Conservation (phyloP, 768 basidiomycete species). For the Collybia mongolica region DNA sequence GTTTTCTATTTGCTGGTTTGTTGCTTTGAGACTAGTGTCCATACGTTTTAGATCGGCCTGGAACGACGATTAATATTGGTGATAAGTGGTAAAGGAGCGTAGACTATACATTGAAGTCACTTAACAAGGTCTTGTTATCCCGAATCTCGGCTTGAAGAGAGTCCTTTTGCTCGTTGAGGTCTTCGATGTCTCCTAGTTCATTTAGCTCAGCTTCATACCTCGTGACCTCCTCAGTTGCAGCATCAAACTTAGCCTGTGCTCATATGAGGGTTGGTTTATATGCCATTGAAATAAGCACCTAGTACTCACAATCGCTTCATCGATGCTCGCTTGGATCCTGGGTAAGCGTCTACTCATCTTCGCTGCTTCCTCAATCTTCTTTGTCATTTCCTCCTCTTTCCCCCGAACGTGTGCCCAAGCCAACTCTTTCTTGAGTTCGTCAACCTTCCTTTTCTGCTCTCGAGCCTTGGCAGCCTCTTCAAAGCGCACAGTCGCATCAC, state of each 20-base stretch:
- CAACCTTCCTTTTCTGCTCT: conserved; percentile 64
- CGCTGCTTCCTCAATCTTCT: conserved; percentile 33
- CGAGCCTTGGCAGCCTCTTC: conserved; percentile 75
- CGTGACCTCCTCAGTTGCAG: conserved; percentile 28
- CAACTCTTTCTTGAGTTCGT: conserved; percentile 74
- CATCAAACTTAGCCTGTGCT: conserved; percentile 27
- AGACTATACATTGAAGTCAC: conserved; percentile 41
- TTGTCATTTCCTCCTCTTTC: conserved; percentile 60
- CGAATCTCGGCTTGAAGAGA: conserved; percentile 46
- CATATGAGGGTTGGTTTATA: neutral
- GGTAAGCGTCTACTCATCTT: conserved; percentile 32
- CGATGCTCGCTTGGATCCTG: conserved; percentile 33
- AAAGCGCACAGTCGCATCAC: conserved; percentile 57
- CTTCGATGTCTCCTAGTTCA: conserved; percentile 29
- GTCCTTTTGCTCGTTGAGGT: conserved; percentile 36
- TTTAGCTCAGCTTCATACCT: conserved; percentile 26
- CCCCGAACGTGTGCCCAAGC: conserved; percentile 84
- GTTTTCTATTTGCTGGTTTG: conserved; percentile 31
- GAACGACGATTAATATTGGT: conserved; percentile 3
- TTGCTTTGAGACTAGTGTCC: conserved; percentile 32
- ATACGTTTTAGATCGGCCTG: conserved; percentile 56
- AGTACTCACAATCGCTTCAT: conserved; percentile 31
- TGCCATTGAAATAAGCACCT: neutral
- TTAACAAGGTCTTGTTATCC: conserved; percentile 41
- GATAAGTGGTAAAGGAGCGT: neutral